These are phyloP conservation scores for Stagonosporopsis rhizophila DNA, from an alignment of 2,329 filamentous ascomycete species.

Conservation along the genomic window DNA sequence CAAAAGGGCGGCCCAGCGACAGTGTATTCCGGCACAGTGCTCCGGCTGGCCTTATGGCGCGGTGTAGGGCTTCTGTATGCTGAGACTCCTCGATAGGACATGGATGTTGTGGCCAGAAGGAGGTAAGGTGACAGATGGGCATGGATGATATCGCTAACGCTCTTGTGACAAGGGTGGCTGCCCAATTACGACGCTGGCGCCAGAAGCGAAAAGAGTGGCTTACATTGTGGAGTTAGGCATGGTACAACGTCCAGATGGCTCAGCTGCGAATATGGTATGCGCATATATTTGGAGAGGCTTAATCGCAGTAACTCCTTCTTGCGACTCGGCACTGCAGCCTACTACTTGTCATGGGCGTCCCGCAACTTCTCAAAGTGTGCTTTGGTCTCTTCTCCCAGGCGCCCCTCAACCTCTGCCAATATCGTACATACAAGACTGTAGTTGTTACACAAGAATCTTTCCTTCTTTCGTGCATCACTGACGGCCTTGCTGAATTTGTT, in stretches of 20 bases:
- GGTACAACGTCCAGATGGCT: not conserved
- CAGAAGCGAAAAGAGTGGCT: not conserved
- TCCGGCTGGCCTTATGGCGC: not conserved
- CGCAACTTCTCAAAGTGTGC: constrained; percentile 72
- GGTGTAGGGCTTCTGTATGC: not conserved
- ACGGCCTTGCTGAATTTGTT: constrained; percentile 77
- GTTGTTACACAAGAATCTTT: constrained; percentile 93
- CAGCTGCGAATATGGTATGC: not conserved
- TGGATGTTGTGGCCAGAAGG: not conserved
- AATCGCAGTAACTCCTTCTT: not conserved
- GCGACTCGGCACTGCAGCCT: not conserved
- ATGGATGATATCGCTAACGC: not conserved
- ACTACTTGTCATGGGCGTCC: constrained; percentile 45
- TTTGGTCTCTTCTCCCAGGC: constrained; percentile 76
- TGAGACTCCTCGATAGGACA: not conserved
- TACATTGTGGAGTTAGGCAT: not conserved
- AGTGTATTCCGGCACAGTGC: not conserved
- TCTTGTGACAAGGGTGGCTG: not conserved
- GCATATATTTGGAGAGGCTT: not conserved
- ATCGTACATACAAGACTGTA: constrained; percentile 95
- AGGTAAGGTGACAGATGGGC: not conserved
- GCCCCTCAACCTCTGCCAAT: constrained; percentile 73
- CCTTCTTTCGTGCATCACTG: constrained; percentile 78
- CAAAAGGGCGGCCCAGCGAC: not conserved
- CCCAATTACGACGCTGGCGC: not conserved